Base-by-base conservation (phyloP, 2,329 filamentous ascomycete species). In the Arachnopeziza araneosa region DNA sequence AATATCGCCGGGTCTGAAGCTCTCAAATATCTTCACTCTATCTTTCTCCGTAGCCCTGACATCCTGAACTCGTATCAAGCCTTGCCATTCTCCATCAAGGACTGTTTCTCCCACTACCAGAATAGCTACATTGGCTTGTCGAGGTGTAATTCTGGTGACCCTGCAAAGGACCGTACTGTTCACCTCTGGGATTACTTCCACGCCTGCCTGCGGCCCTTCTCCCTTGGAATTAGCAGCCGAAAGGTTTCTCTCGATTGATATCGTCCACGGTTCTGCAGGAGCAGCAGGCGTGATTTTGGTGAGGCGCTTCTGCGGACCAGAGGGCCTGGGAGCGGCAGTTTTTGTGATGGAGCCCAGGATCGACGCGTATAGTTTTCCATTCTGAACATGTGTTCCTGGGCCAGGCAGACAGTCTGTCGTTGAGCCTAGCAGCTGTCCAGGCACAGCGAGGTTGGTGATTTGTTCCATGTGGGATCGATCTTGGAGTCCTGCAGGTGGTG, bases 11-110 rank as follows among this genome's bases (percentile, higher is more conserved):
- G 96, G 93, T 66, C 92, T 83, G 72, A 98, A 98, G 70, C 88
- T 90, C 73, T 96, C 92, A 66, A 91, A 88, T 64, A 98, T 90
- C 73, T 89, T 91, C 51, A 97, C 91, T 68, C 91, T 90, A 73
- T 98, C 95, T 77, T 97, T 96, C 77, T 99, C 95, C 21, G 95
- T 96, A 2, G 92, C 91, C 59, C 95, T 83, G 36, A 99, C 91
- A 72, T 99, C 95, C 77, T 98, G 93, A 64, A 88, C 85, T 21
- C 92, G 83, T 62, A 96, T 92, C 63, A 96, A 78, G 4, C 90
- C 92, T 75, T 91, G 88, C 83, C 93, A 96, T 67, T 92, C 88
- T 55, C 91, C 89, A 67, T 89, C 83, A 63, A 90, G 79, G 50
- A 90, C 87, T 12, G 82, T 83, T 69, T 87, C 81, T 60, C 89